Percentiles rank a stretch among this genome's conserved stretches.
phyloP scores from a whole-genome alignment of 2,329 filamentous ascomycete species.

The Sarocladiaceae sp. region DNA sequence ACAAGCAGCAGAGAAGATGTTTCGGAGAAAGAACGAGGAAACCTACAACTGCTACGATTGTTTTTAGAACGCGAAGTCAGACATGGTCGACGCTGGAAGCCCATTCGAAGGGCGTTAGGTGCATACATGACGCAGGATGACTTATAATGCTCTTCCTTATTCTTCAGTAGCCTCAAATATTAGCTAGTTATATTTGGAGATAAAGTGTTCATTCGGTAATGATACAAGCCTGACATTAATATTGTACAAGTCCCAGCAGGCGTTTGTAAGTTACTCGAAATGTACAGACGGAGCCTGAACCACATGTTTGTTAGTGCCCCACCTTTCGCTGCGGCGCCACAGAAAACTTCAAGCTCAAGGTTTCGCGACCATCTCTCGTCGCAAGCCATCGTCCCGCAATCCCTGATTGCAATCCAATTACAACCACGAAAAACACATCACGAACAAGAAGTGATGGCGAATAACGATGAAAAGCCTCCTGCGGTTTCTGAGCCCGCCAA shows the following conservation, averaged over 20 bases:
- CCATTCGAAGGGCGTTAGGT: not conserved
- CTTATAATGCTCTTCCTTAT: no score
- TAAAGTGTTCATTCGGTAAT: no score
- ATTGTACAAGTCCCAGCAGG: no score
- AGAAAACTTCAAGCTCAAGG: slow-evolving; percentile 3
- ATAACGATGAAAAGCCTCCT: slow-evolving; percentile 9
- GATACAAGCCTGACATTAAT: no score
- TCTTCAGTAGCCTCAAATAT: no score
- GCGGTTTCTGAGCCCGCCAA: slow-evolving; percentile 4
- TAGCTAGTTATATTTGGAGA: no score
- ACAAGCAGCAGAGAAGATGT: not conserved
- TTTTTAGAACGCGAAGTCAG: not conserved
- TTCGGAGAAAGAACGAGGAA: not conserved
- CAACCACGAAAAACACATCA: no score
- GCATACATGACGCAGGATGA: not conserved
- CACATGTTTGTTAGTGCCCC: not conserved
- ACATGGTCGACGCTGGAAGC: not conserved
- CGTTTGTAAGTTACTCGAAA: no score
- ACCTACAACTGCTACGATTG: not conserved
- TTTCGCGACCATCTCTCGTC: not conserved
- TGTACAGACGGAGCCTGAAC: not conserved
- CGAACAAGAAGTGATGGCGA: slow-evolving; percentile 10
- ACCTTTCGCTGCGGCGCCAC: not conserved
- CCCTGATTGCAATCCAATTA: no score
- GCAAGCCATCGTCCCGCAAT: not conserved